These are phyloP conservation scores for Olyra latifolia DNA, from an alignment of 176 grass and related monocot species.

Conservation along the genomic window DNA sequence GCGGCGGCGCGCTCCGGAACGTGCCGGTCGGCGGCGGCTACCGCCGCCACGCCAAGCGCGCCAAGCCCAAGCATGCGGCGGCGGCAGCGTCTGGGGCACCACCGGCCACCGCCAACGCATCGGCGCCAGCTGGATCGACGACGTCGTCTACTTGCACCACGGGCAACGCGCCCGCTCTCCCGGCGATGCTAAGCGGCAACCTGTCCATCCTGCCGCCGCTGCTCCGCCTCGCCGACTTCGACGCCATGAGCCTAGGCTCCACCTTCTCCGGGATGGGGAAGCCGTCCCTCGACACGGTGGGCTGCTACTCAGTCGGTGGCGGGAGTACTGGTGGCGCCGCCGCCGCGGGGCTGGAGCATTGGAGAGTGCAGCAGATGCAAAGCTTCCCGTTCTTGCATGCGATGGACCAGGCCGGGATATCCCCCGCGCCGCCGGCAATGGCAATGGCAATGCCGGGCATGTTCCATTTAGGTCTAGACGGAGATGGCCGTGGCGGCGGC, in stretches of 20 bases:
- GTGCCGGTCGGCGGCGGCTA: slow-evolving; percentile 84
- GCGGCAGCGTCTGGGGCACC: background rate
- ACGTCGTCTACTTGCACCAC: slow-evolving; percentile 39
- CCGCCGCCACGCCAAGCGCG: slow-evolving; percentile 68
- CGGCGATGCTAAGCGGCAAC: slow-evolving; percentile 29
- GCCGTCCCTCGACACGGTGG: background rate
- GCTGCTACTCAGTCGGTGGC: slow-evolving; percentile 8
- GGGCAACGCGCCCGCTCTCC: background rate
- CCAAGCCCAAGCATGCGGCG: slow-evolving; percentile 38
- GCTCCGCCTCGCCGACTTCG: slow-evolving; percentile 57
- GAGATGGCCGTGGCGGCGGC: background rate
- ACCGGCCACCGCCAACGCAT: background rate
- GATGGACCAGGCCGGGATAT: slow-evolving; percentile 38
- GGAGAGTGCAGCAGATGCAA: slow-evolving; percentile 60
- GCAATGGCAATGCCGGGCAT: slow-evolving; percentile 46
- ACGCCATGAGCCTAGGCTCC: slow-evolving; percentile 54
- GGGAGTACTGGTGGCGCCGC: background rate
- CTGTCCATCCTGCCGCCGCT: slow-evolving; percentile 54
- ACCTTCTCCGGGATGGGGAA: slow-evolving; percentile 46
- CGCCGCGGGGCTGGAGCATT: slow-evolving; percentile 41
- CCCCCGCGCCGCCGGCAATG: slow-evolving; percentile 11
- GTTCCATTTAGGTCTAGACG: slow-evolving; percentile 37
- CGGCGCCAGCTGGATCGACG: background rate
- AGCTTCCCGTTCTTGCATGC: slow-evolving; percentile 64
- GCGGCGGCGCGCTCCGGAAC: slow-evolving; percentile 86